Evolutionary conservation across 306 rosid species (phyloP).

Genomic region (Spatholobus suberectus): DNA sequence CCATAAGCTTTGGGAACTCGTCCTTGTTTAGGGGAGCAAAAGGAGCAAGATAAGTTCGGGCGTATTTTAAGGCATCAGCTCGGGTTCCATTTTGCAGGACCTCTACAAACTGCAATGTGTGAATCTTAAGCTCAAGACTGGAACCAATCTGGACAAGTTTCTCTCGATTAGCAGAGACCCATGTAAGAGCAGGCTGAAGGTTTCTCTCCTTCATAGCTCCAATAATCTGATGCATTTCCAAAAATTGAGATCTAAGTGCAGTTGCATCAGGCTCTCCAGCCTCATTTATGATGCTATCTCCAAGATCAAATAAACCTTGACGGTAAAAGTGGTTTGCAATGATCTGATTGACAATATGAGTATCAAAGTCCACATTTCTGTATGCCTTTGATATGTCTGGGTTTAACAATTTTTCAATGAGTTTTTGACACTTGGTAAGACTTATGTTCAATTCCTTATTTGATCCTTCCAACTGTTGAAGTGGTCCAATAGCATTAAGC

Average conservation of each 20-base stretch:
- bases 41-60: conserved; percentile 70
- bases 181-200: conserved; percentile 81
- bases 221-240: conserved; percentile 74
- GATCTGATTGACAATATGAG: conserved; percentile 67
- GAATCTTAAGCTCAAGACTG: conserved; percentile 73
- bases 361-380: conserved; percentile 77
- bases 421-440: conserved; percentile 71
- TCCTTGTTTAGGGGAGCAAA: conserved; percentile 68
- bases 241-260: conserved; percentile 61
- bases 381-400: conserved; percentile 86
- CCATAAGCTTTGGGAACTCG: conserved; percentile 88
- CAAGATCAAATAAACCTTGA: conserved; percentile 76
- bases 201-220: conserved; percentile 69
- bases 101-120: conserved; percentile 75
- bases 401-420: conserved; percentile 65
- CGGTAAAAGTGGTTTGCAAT: conserved; percentile 78
- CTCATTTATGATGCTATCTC: conserved; percentile 72
- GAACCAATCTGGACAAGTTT: conserved; percentile 65
- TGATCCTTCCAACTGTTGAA: conserved; percentile 66
- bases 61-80: conserved; percentile 70
- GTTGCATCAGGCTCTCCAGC: conserved; percentile 69
- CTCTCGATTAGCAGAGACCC: conserved; percentile 66
- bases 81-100: conserved; percentile 62
- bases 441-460: conserved; percentile 68
- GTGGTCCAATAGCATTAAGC: conserved; percentile 62